A percentile compares a stretch with the other conserved stretches of the same genome.
These are phyloP conservation scores for Phaseolus coccineus DNA, from an alignment of 331 rosid genomes.

Conservation along the genomic window DNA sequence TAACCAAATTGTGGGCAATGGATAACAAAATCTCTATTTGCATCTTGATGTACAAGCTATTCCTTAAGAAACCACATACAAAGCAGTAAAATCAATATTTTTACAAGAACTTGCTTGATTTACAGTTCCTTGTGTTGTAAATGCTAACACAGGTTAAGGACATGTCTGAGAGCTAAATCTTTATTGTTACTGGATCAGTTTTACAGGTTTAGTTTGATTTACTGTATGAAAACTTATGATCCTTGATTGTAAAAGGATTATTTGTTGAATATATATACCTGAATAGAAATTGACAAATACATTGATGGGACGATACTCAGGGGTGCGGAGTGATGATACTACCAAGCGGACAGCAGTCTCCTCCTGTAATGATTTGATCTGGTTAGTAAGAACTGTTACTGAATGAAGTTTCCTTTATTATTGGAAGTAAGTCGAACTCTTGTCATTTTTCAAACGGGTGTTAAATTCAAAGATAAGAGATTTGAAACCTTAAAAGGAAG, in stretches of 20 bases:
- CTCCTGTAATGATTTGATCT: constrained; percentile 63
- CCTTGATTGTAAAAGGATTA: constrained; percentile 24
- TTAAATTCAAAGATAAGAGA: background rate
- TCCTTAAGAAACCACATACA: constrained; percentile 5
- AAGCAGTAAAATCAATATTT: constrained; percentile 2
- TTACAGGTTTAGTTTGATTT: background rate
- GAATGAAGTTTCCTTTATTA: constrained; percentile 10
- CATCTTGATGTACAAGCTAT: constrained; percentile 14
- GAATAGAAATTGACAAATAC: constrained; percentile 86
- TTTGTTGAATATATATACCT: constrained; percentile 55
- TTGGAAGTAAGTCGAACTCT: constrained; percentile 1
- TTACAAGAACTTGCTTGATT: constrained; percentile 18
- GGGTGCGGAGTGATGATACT: constrained; percentile 69
- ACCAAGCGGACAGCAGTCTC: constrained; percentile 87
- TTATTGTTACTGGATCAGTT: background rate
- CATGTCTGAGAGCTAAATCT: constrained; percentile 12
- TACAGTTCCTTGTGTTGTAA: background rate
- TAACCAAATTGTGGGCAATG: constrained; percentile 10
- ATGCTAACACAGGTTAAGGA: background rate
- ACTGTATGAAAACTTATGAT: background rate
- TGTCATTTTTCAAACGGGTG: constrained; percentile 19
- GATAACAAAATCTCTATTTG: constrained; percentile 22
- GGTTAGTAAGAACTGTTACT: constrained; percentile 12
- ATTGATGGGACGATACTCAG: constrained; percentile 87
- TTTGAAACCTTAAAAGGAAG: background rate